A percentile compares a stretch with the other conserved stretches of the same genome.
phyloP scores from a whole-genome alignment of 495 filamentous ascomycete genomes.

The Echria macrotheca region DNA sequence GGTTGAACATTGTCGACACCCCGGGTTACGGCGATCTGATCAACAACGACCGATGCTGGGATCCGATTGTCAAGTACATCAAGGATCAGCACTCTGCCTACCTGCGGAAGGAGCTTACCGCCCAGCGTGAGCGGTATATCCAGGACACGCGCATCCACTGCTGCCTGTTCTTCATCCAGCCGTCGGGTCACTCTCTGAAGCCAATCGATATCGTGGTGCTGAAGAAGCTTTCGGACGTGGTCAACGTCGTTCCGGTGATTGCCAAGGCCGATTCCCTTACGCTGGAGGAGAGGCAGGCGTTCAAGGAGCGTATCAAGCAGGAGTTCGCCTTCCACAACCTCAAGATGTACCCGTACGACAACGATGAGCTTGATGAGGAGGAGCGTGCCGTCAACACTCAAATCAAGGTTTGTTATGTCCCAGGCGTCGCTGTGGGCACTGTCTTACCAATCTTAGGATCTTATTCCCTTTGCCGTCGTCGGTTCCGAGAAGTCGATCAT shows the following conservation, averaged over 20 bases:
- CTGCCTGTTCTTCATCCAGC: constrained; percentile 99
- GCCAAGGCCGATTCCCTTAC: constrained; percentile 97
- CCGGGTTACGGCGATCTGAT: constrained; percentile 98
- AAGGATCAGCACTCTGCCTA: constrained; percentile 99
- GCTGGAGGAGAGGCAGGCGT: constrained; percentile 87
- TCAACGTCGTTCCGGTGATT: constrained; percentile 98
- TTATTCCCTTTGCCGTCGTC: constrained; percentile 97
- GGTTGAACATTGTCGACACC: constrained; percentile 95
- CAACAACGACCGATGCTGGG: constrained; percentile 99
- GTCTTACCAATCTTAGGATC: constrained; percentile 51
- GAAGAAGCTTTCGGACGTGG: constrained; percentile 97
- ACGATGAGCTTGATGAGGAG: constrained; percentile 96
- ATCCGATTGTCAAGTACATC: constrained; percentile 99
- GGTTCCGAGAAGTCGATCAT: constrained; percentile 97
- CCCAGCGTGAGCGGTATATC: constrained; percentile 97
- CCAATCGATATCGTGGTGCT: constrained; percentile 99
- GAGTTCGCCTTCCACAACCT: constrained; percentile 99
- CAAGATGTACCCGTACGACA: constrained; percentile 99
- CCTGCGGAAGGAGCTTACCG: constrained; percentile 98
- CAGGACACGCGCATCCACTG: constrained; percentile 99
- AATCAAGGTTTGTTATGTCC: constrained; percentile 71
- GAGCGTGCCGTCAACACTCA: constrained; percentile 88
- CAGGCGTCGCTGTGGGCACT: not conserved
- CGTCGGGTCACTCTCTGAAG: constrained; percentile 93
- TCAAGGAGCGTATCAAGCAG: constrained; percentile 99